Evolutionary conservation across 768 basidiomycete species (phyloP).

Genomic region (Russula griseocarnosa): DNA sequence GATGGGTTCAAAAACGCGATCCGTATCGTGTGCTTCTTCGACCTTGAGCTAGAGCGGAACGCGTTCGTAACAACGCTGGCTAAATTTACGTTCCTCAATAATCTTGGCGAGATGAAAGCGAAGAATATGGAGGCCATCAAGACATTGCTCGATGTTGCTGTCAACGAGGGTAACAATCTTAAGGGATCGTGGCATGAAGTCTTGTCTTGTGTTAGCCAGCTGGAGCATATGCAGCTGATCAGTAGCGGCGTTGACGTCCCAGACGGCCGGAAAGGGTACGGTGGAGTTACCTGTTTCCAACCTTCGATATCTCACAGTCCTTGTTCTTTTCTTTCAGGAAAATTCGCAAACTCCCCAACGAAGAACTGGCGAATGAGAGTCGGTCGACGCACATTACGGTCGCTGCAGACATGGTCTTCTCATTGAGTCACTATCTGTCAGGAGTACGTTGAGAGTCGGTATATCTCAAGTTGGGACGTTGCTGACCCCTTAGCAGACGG

Average conservation of each 20-base stretch:
- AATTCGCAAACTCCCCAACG: slow-evolving; percentile 66
- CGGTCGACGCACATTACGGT: slow-evolving; percentile 97
- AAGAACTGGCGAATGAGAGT: slow-evolving; percentile 95
- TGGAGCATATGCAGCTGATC: slow-evolving; percentile 98
- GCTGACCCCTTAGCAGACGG: slow-evolving; percentile 52
- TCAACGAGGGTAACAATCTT: slow-evolving; percentile 93
- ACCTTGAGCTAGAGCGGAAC: slow-evolving; percentile 95
- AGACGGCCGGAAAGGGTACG: slow-evolving; percentile 82
- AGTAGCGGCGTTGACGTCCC: slow-evolving; percentile 83
- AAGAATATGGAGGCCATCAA: slow-evolving; percentile 99
- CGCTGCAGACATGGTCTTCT: slow-evolving; percentile 99
- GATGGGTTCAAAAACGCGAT: slow-evolving; percentile 98
- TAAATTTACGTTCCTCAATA: slow-evolving; percentile 97
- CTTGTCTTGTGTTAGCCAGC: slow-evolving; percentile 92
- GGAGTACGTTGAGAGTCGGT: slow-evolving; percentile 58
- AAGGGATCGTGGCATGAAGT: slow-evolving; percentile 97
- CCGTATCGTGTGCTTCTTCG: slow-evolving; percentile 93
- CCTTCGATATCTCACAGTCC: slow-evolving; percentile 3
- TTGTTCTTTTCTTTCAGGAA: slow-evolving; percentile 34
- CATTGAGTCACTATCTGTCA: slow-evolving; percentile 87
- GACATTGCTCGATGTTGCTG: slow-evolving; percentile 86
- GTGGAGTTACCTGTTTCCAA: slow-evolving; percentile 10
- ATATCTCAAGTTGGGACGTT: neutral
- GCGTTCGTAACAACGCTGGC: slow-evolving; percentile 95
- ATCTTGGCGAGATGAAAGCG: slow-evolving; percentile 96